Evolutionary conservation across 116 monocot genomes (phyloP), one percentile per base, ranked within the genome.

Genomic region (Trichopus zeylanicus): DNA sequence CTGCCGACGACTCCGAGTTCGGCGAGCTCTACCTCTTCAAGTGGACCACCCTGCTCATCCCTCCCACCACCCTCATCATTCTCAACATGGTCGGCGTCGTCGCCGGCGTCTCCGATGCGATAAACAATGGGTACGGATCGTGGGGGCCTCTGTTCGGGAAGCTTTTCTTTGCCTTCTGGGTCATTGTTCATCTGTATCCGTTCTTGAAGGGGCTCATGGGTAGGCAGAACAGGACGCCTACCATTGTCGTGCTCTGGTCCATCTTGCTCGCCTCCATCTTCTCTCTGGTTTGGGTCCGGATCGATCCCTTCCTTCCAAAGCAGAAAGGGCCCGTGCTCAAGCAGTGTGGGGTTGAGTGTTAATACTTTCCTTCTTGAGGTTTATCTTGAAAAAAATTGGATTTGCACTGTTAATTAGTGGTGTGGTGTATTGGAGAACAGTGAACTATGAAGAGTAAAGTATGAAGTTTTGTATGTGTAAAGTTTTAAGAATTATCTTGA

Each of bases 201-300:
- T 93, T 93, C 82, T 47, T 93, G 39, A 89, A 93, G 73, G 93
- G 93, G 55, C 47, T 93, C 60, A 88, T 93, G 85, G 93, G 93
- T 35, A 74, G 93, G 59, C 89, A 93, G 73, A 93, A 93, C 70
- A 52, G 93, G 61, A 93, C 93, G 7, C 93, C 93, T 1, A 93
- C 93, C 51, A 89, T 93, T n/a, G 93, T 93, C 20, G 80, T 93
- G 27, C 70, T 93, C 7, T 93, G 93, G 93, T 89, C 89, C 0
- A 34, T 93, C 5, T 75, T 93, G 2, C 73, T 93, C 5, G 89
- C 93, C 0, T 93, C 93, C 22, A 85, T 93, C 75, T 89, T 93
- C 79, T 93, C 93, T 3, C 57, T 93, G 63, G 85, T 93, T 57
- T 93, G 93, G 93, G 93, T 93, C 29, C 60, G 93, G 64, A 89